A percentile compares a stretch with the other conserved stretches of the same genome.
phyloP scores from a whole-genome alignment of 768 basidiomycete species.

The Amanita muscaria region DNA sequence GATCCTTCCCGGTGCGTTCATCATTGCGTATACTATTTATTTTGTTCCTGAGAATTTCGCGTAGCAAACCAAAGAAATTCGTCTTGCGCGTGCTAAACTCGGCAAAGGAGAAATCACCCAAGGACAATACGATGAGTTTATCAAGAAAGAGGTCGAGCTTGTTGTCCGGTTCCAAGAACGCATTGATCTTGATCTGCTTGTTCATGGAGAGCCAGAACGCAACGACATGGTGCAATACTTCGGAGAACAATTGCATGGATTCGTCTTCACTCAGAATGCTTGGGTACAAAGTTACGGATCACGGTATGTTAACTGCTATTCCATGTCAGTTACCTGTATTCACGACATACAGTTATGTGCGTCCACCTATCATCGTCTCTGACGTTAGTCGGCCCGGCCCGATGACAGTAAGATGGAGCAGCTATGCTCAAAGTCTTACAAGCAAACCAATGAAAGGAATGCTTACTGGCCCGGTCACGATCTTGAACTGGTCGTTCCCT shows the following conservation, averaged over 20 bases:
- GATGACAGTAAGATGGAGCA: constrained; percentile 96
- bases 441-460: constrained; percentile 98
- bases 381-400: constrained; percentile 89
- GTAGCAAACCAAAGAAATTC: constrained; percentile 98
- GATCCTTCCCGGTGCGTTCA: constrained; percentile 84
- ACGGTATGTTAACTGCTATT: constrained; percentile 43
- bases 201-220: constrained; percentile 98
- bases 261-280: constrained; percentile 96
- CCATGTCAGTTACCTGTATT: constrained; percentile 1
- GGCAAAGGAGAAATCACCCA: constrained; percentile 83
- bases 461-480: constrained; percentile 96
- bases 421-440: constrained; percentile 92
- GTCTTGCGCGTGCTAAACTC: constrained; percentile 90
- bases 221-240: constrained; percentile 99
- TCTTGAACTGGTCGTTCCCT: constrained; percentile 99
- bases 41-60: constrained; percentile 12
- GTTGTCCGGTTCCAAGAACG: constrained; percentile 97
- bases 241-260: constrained; percentile 89
- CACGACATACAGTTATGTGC: constrained; percentile 60
- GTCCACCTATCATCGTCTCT: constrained; percentile 96
- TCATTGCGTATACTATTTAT: not conserved
- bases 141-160: constrained; percentile 92
- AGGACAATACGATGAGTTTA: constrained; percentile 91
- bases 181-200: constrained; percentile 91
- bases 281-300: constrained; percentile 99